A percentile compares a stretch with the other conserved stretches of the same genome.
phyloP scores from a whole-genome alignment of 495 filamentous ascomycete species.

The Hypoxylon fragiforme region DNA sequence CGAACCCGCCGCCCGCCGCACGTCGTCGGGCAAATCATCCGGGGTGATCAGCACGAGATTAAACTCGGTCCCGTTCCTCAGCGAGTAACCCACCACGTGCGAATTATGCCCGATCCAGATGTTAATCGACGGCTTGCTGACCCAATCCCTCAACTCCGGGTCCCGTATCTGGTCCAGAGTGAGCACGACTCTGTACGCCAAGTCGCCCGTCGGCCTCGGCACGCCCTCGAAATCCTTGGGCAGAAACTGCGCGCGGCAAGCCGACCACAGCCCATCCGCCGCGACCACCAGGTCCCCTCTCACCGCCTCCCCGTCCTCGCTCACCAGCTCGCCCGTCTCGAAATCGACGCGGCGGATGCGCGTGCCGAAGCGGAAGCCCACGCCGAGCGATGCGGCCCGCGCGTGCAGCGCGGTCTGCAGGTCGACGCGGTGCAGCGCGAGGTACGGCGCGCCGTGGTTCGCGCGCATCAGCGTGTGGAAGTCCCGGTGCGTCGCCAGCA shows the following conservation, averaged over 20 bases:
- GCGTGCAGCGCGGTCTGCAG: conserved; percentile 44
- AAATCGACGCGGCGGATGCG: conserved; percentile 47
- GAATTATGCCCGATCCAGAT: conserved; percentile 66
- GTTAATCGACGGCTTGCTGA: conserved; percentile 57
- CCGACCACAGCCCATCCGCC: conserved; percentile 58
- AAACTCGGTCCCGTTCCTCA: conserved; percentile 53
- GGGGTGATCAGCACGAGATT: conserved; percentile 58
- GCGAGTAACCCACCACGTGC: conserved; percentile 58
- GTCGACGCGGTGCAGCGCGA: conserved; percentile 51
- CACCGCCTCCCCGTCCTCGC: conserved; percentile 36
- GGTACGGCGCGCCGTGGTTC: conserved; percentile 46
- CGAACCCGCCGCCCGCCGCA: conserved; percentile 43
- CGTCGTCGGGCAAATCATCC: conserved; percentile 47
- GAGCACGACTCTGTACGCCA: conserved; percentile 59
- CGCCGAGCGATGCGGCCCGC: conserved; percentile 41
- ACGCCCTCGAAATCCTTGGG: conserved; percentile 42
- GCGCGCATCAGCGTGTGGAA: conserved; percentile 34
- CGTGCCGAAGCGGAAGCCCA: conserved; percentile 36
- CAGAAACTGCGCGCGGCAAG: conserved; percentile 46
- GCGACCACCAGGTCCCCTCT: conserved; percentile 53
- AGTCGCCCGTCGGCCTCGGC: conserved; percentile 54
- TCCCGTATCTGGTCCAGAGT: conserved; percentile 48
- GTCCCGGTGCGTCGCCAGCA: conserved; percentile 37
- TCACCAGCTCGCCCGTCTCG: conserved; percentile 38
- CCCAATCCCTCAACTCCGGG: conserved; percentile 47